phyloP scores from a whole-genome alignment of 352 stramenopile species.

The Globisporangium takayamanum region DNA sequence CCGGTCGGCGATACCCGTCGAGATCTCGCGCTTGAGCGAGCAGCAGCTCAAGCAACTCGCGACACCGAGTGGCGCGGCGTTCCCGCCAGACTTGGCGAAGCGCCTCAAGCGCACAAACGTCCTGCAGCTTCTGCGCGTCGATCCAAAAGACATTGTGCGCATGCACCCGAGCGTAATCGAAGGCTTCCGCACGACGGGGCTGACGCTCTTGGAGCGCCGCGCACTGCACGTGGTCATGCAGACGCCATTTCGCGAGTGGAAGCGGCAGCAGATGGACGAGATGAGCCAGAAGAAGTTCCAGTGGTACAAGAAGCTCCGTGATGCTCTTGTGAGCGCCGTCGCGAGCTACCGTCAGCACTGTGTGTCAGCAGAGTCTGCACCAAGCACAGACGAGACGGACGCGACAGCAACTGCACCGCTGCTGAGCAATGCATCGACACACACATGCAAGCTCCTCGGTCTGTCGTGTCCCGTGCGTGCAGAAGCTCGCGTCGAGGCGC shows the following conservation, averaged over 20 bases:
- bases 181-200: conserved; percentile 42
- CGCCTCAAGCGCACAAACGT: conserved; percentile 89
- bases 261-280: conserved; percentile 72
- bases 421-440: background rate
- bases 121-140: conserved; percentile 67
- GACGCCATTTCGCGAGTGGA: conserved; percentile 53
- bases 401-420: background rate
- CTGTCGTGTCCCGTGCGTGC: conserved; percentile 43
- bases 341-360: conserved; percentile 26
- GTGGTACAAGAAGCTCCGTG: conserved; percentile 81
- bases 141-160: conserved; percentile 61
- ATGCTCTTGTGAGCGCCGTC: conserved; percentile 37
- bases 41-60: conserved; percentile 40
- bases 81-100: conserved; percentile 62
- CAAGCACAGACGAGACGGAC: background rate
- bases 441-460: conserved; percentile 34
- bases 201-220: conserved; percentile 83
- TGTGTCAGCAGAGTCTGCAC: no score
- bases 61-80: conserved; percentile 55
- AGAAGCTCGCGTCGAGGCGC: conserved; percentile 28
- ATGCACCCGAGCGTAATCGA: conserved; percentile 84
- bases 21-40: conserved; percentile 78
- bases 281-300: conserved; percentile 71
- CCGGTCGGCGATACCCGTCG: conserved; percentile 72
- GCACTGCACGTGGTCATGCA: conserved; percentile 76